These are phyloP conservation scores for Capsella rubella DNA, from an alignment of 441 rosid species.

Conservation along the genomic window DNA sequence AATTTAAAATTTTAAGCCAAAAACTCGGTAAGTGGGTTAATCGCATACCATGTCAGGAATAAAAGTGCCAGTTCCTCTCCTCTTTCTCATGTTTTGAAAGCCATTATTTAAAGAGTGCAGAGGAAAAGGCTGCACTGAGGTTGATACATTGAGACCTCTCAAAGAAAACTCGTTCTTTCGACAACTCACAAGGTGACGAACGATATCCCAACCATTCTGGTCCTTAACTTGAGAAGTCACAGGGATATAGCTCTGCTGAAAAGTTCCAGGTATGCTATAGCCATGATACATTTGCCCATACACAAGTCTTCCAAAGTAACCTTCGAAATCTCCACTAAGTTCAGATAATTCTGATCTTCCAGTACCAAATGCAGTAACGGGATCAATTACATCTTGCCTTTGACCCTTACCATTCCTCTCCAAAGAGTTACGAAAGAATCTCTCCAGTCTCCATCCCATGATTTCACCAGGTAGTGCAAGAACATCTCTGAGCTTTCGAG, in stretches of 20 bases:
- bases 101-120: constrained; percentile 43
- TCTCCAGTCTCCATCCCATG: constrained; percentile 70
- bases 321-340: constrained; percentile 69
- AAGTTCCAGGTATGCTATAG: constrained; percentile 47
- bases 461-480: constrained; percentile 66
- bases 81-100: constrained; percentile 47
- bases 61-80: constrained; percentile 78
- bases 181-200: constrained; percentile 40
- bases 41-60: constrained; percentile 68
- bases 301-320: constrained; percentile 51
- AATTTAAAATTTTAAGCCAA: constrained; percentile 19
- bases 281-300: constrained; percentile 63
- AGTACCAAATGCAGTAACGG: constrained; percentile 81
- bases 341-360: constrained; percentile 71
- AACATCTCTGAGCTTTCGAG: constrained; percentile 63
- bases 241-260: constrained; percentile 43
- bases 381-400: constrained; percentile 73
- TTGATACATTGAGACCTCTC: constrained; percentile 49
- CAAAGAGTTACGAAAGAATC: constrained; percentile 68
- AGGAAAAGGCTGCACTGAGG: constrained; percentile 47
- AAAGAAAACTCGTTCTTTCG: constrained; percentile 42
- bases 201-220: constrained; percentile 44
- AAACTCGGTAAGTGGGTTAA: not conserved
- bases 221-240: constrained; percentile 49
- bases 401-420: constrained; percentile 88